These are phyloP conservation scores for Pseudocercospora vitis DNA, from an alignment of 2,329 filamentous ascomycete species.

Conservation along the genomic window DNA sequence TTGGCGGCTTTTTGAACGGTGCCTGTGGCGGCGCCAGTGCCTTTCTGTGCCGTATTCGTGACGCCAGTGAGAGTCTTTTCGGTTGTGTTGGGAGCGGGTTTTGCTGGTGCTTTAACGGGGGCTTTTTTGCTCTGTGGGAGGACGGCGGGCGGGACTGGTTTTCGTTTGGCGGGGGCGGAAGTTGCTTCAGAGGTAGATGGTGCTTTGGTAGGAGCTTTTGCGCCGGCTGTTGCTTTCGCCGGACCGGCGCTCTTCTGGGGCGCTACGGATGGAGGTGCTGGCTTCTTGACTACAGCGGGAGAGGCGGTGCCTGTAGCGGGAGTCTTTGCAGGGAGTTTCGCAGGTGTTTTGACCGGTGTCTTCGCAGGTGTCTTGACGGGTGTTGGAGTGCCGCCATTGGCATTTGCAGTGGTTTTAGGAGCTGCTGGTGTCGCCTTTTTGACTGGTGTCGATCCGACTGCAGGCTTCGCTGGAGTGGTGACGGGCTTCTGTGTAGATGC, in stretches of 20 bases:
- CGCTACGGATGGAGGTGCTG: slow-evolving; percentile 15
- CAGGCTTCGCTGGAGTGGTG: slow-evolving; percentile 24
- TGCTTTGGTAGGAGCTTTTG: slow-evolving; percentile 14
- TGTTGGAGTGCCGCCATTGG: slow-evolving; percentile 13
- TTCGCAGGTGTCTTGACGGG: slow-evolving; percentile 23
- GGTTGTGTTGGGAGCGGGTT: slow-evolving; percentile 13
- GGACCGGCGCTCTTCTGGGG: slow-evolving; percentile 25
- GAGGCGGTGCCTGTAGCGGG: slow-evolving; percentile 13
- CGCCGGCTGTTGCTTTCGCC: slow-evolving; percentile 21
- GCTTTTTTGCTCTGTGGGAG: slow-evolving; percentile 6
- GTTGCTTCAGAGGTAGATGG: slow-evolving; percentile 17
- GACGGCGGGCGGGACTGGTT: slow-evolving; percentile 26
- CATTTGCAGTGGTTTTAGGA: slow-evolving; percentile 11
- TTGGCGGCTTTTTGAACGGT: slow-evolving; percentile 33
- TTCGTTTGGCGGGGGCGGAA: slow-evolving; percentile 14
- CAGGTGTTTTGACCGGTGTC: slow-evolving; percentile 20
- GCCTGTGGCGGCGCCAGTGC: slow-evolving; percentile 27
- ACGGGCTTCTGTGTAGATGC: slow-evolving; percentile 23
- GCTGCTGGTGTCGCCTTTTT: slow-evolving; percentile 23
- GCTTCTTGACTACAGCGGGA: slow-evolving; percentile 24
- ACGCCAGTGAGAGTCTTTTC: slow-evolving; percentile 16
- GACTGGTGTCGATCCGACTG: slow-evolving; percentile 16
- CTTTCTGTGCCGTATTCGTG: slow-evolving; percentile 24
- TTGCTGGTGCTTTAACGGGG: neutral
- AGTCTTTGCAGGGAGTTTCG: slow-evolving; percentile 13